Base-by-base conservation (phyloP, 768 basidiomycete genomes). In the Rhizopogon vesiculosus region DNA sequence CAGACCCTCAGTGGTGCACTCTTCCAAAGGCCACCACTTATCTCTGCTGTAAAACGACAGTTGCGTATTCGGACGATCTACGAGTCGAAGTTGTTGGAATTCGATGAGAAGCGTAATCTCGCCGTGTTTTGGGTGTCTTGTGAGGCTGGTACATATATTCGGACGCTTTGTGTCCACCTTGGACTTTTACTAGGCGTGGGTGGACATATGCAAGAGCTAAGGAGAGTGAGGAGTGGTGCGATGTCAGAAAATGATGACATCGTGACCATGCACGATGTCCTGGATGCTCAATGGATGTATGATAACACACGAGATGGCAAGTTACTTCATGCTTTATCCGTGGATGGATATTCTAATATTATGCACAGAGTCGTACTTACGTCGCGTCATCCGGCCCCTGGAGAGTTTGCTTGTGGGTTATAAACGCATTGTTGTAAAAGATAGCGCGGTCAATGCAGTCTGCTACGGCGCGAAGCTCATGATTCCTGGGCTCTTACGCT, bases 381-480 rank as follows among this genome's bases (percentile, higher is more conserved):
- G 97, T 53, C 87, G 97, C 57, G 94, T 89, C 54, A 91, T 99
- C 63, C 86, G 90, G 57, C 97, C 97, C 8, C 78, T 99, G 57
- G 97, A 99, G 76, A 92, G 88, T 54, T 80, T 99, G 54, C 80
- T 99, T 66, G 83, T 93, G 57, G 93, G 94, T 53, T 98, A 98
- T 78, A 99, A 98, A 76, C 89, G 97, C 56, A 93, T 99, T 59
- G 97, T 99, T 39, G 95, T 99, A 61, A 98, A 98, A 74, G 97
- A 99, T 73, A 95, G 92, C 63, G 94, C 97, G 18, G 96, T 99
- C 66, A 99, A 98, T 66, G 97, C 97, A 50, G 92, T 99, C 57
- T 98, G 96, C 76, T 98, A 99, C 72, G 97, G 97, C 60, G 97
- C 97, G 55, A 98, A 98, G 72, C 87, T 99, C 66, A 99, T 99